These are phyloP conservation scores for Colletotrichum acutatum DNA, from an alignment of 2,329 filamentous ascomycete genomes.

Conservation along the genomic window DNA sequence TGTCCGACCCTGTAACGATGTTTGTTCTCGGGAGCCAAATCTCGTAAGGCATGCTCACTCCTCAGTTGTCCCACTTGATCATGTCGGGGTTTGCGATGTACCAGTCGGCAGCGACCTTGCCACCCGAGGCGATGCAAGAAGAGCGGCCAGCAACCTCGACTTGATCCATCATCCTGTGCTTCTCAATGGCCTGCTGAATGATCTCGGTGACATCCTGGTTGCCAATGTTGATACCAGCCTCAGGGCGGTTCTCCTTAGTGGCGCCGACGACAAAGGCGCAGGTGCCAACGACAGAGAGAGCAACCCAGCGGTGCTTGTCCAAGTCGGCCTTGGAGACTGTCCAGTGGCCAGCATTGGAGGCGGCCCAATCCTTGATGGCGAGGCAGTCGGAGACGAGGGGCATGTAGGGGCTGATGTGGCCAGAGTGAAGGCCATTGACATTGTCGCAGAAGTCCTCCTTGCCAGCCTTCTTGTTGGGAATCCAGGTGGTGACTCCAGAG, in stretches of 20 bases:
- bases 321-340: background rate
- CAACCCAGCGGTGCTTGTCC: background rate
- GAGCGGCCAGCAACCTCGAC: background rate
- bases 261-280: background rate
- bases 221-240: background rate
- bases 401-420: background rate
- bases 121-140: background rate
- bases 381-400: background rate
- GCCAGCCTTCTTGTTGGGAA: background rate
- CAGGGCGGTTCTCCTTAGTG: background rate
- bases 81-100: background rate
- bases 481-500: background rate
- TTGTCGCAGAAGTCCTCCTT: background rate
- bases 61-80: background rate
- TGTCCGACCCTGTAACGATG: background rate
- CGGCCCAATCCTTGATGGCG: slow-evolving; percentile 6
- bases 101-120: background rate
- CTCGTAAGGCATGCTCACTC: background rate
- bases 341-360: slow-evolving; percentile 12
- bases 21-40: background rate
- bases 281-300: background rate
- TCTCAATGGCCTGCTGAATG: background rate
- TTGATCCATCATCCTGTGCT: background rate
- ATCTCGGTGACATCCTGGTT: background rate
- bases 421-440: background rate